phyloP scores from a whole-genome alignment of 2,329 filamentous ascomycete species.

The Xylaria sp. region DNA sequence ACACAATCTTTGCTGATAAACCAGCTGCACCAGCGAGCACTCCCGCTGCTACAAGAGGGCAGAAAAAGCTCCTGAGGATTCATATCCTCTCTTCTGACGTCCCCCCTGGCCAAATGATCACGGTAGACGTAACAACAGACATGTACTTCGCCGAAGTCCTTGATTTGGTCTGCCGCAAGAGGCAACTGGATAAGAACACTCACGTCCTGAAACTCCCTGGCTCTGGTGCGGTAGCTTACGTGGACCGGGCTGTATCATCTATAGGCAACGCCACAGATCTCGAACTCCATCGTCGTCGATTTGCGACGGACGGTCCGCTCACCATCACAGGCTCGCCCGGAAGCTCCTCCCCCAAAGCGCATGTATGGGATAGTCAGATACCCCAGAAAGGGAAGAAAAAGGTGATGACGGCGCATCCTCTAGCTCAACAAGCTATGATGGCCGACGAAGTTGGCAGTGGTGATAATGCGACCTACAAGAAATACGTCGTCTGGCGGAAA shows the following conservation, averaged over 20 bases:
- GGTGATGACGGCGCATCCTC: conserved; percentile 69
- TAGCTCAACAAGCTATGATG: conserved; percentile 71
- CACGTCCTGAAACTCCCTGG: conserved; percentile 82
- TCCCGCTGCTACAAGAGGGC: conserved; percentile 63
- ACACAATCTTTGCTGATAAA: conserved; percentile 65
- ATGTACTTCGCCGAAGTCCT: conserved; percentile 86
- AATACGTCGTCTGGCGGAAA: conserved; percentile 83
- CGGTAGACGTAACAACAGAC: conserved; percentile 80
- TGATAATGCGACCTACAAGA: conserved; percentile 70
- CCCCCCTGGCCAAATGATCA: conserved; percentile 77
- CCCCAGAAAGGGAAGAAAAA: conserved; percentile 64
- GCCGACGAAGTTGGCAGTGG: conserved; percentile 64
- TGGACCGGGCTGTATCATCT: conserved; percentile 81
- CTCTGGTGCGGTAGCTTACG: conserved; percentile 77
- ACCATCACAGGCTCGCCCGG: conserved; percentile 75
- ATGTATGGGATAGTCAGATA: conserved; percentile 58
- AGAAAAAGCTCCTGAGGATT: conserved; percentile 76
- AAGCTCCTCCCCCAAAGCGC: conserved; percentile 74
- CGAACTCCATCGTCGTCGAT: conserved; percentile 78
- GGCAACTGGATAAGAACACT: conserved; percentile 80
- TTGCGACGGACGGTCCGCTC: conserved; percentile 77
- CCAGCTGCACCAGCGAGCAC: conserved; percentile 60
- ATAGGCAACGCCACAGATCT: conserved; percentile 79
- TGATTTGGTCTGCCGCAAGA: conserved; percentile 79
- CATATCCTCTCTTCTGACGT: conserved; percentile 76